Conservation (phyloP, 805 yeast genomes). For the Barnettozyma botsteinii region DNA sequence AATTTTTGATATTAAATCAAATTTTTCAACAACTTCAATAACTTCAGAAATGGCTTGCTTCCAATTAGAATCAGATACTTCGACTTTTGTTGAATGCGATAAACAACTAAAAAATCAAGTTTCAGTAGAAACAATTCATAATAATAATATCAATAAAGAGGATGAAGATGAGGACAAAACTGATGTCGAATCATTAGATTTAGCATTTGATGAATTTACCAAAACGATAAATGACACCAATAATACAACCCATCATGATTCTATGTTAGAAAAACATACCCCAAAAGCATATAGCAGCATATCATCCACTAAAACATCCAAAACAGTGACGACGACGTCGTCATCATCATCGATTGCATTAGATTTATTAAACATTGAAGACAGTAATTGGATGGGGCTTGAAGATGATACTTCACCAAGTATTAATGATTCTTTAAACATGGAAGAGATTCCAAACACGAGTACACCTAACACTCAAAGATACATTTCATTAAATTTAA, state of each 20-base stretch:
- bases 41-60: constrained; percentile 33
- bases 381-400: constrained; percentile 52
- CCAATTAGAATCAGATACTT: constrained; percentile 28
- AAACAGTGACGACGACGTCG: constrained; percentile 8
- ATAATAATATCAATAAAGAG: neutral
- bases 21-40: constrained; percentile 25
- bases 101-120: neutral
- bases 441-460: constrained; percentile 5
- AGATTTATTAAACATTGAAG: constrained; percentile 26
- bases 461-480: constrained; percentile 21
- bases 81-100: constrained; percentile 34
- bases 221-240: constrained; percentile 4
- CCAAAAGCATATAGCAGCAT: constrained; percentile 2
- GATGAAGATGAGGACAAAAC: constrained; percentile 9
- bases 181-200: constrained; percentile 19
- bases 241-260: neutral
- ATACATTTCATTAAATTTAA: constrained; percentile 21
- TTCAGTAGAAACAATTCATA: neutral
- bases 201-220: constrained; percentile 20
- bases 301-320: constrained; percentile 1
- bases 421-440: constrained; percentile 1
- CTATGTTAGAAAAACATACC: neutral
- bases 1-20: constrained; percentile 8
- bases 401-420: constrained; percentile 16
- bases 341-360: constrained; percentile 22